phyloP scores from a whole-genome alignment of 164 flowering plant genomes.

The Dillenia turbinata region DNA sequence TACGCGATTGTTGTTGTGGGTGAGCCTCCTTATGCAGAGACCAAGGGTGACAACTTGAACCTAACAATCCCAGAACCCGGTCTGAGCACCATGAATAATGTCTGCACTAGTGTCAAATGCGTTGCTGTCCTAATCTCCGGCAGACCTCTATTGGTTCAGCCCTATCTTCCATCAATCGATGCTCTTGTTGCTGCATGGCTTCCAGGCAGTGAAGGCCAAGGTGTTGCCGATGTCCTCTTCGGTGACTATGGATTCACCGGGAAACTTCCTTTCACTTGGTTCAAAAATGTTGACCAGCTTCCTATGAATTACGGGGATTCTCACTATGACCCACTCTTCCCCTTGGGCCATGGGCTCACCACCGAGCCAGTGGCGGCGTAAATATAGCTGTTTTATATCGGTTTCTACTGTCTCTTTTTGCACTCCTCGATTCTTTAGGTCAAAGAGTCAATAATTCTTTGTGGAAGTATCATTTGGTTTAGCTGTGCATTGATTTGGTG shows the following conservation, averaged over 20 bases:
- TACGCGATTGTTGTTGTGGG: conserved; percentile 42
- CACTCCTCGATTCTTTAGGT: no score
- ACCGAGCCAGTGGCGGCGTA: conserved; percentile 6
- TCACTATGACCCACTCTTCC: conserved; percentile 35
- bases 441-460: no score
- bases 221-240: conserved; percentile 32
- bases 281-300: conserved; percentile 32
- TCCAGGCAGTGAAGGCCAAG: conserved; percentile 40
- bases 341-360: conserved; percentile 34
- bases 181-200: conserved; percentile 50
- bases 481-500: no score
- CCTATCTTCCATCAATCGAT: conserved; percentile 22
- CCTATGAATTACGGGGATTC: conserved; percentile 38
- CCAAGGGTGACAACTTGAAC: conserved; percentile 26
- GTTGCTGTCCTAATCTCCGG: conserved; percentile 31
- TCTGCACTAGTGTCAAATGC: conserved; percentile 30
- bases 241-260: conserved; percentile 41
- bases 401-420: no score
- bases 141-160: conserved; percentile 31
- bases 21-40: conserved; percentile 36
- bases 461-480: no score
- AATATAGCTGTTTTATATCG: no score
- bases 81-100: conserved; percentile 25
- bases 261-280: conserved; percentile 36
- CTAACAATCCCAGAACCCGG: conserved; percentile 31